Evolutionary conservation across 768 basidiomycete genomes (phyloP).

Genomic region (Leccinum arenicola): DNA sequence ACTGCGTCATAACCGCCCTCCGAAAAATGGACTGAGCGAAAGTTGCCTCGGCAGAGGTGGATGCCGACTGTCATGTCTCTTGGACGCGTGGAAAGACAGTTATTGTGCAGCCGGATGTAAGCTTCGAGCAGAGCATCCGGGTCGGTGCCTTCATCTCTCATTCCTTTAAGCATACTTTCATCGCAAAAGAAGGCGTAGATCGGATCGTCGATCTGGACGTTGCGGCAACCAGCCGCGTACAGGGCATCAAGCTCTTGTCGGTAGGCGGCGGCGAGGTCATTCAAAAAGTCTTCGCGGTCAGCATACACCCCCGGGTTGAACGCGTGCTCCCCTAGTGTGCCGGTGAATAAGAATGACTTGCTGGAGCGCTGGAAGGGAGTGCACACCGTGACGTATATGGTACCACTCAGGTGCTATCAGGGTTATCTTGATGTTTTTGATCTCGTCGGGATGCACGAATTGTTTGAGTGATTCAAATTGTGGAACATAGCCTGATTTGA

Average conservation of each 20-base stretch:
- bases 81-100: not conserved
- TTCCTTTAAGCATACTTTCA: not conserved
- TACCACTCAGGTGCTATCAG: conserved; percentile 72
- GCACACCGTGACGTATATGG: conserved; percentile 61
- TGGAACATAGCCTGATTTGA: conserved; percentile 29
- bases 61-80: conserved; percentile 32
- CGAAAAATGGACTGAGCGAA: conserved; percentile 35
- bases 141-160: not conserved
- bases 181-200: not conserved
- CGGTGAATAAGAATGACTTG: not conserved
- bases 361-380: not conserved
- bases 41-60: conserved; percentile 46
- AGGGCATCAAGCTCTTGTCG: not conserved
- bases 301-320: conserved; percentile 10
- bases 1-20: conserved; percentile 28
- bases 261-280: conserved; percentile 17
- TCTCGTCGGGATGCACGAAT: conserved; percentile 34
- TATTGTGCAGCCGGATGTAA: not conserved
- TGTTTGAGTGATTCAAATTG: conserved; percentile 61
- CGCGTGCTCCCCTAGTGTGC: not conserved
- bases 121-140: not conserved
- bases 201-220: not conserved
- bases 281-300: conserved; percentile 42
- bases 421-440: conserved; percentile 61
- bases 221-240: not conserved